These are phyloP conservation scores for Achaetomiella virescens DNA, from an alignment of 495 filamentous ascomycete species.

Conservation along the genomic window DNA sequence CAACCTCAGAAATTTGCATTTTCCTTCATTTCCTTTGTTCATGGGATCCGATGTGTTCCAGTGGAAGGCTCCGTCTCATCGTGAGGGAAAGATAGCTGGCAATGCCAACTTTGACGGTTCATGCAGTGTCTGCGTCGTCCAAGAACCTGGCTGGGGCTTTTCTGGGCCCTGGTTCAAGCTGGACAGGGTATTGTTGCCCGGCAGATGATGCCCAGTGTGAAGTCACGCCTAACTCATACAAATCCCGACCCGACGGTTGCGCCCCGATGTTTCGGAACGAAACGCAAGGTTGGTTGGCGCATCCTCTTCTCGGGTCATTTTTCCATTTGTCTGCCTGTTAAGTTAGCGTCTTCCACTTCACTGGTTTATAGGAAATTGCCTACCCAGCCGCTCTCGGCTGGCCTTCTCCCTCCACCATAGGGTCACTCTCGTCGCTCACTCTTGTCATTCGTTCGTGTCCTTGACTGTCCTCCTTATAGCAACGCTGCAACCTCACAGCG, in stretches of 20 bases:
- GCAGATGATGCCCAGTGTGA: background rate
- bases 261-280: no score
- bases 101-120: no score
- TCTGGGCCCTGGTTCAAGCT: no score
- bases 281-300: no score
- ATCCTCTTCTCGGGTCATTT: no score
- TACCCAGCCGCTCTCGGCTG: background rate
- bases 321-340: no score
- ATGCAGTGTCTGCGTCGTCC: no score
- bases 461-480: background rate
- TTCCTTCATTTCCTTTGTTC: conserved; percentile 7
- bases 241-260: background rate
- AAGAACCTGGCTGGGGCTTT: no score
- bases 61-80: background rate
- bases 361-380: background rate
- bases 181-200: background rate
- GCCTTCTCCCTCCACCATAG: background rate
- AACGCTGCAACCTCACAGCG: conserved; percentile 4
- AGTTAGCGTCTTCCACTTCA: no score
- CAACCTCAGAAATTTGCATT: conserved; percentile 12
- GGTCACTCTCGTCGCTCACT: background rate
- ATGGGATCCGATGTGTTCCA: background rate
- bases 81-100: no score
- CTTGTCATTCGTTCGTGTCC: background rate
- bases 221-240: background rate